These are phyloP conservation scores for Candida stauntonica DNA, from an alignment of 805 yeast genomes.

Conservation along the genomic window DNA sequence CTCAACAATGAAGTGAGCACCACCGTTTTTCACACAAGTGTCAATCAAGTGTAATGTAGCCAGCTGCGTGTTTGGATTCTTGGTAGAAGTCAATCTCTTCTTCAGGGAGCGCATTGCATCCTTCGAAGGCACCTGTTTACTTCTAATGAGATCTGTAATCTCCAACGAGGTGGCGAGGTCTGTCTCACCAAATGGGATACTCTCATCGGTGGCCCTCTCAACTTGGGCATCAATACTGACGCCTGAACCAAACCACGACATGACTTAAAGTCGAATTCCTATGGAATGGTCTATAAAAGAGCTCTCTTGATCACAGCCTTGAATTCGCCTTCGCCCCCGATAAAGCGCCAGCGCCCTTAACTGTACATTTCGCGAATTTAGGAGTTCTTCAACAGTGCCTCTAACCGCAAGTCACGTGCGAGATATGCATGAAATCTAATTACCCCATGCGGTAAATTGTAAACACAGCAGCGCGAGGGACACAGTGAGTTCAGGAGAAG, in stretches of 20 bases:
- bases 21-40: conserved; percentile 89
- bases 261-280: conserved; percentile 1
- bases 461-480: too few relatives aligned
- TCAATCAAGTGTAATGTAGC: conserved; percentile 76
- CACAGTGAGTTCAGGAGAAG: too few relatives aligned
- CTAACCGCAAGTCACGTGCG: too few relatives aligned
- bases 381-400: too few relatives aligned
- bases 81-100: conserved; percentile 57
- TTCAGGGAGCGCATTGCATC: conserved; percentile 85
- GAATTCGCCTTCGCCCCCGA: too few relatives aligned
- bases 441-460: conserved; percentile 20
- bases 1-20: conserved; percentile 75
- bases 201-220: conserved; percentile 76
- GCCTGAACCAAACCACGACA: conserved; percentile 27
- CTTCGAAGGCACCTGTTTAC: conserved; percentile 71
- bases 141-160: conserved; percentile 79
- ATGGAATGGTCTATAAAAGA: too few relatives aligned
- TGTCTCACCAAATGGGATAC: conserved; percentile 88
- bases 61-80: conserved; percentile 77
- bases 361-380: too few relatives aligned
- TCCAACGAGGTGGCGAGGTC: conserved; percentile 76
- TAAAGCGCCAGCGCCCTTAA: too few relatives aligned
- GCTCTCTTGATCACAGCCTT: too few relatives aligned
- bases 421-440: conserved; percentile 1
- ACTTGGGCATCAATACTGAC: conserved; percentile 46